phyloP scores from a whole-genome alignment of 306 rosid species.

The Cucumis melo region DNA sequence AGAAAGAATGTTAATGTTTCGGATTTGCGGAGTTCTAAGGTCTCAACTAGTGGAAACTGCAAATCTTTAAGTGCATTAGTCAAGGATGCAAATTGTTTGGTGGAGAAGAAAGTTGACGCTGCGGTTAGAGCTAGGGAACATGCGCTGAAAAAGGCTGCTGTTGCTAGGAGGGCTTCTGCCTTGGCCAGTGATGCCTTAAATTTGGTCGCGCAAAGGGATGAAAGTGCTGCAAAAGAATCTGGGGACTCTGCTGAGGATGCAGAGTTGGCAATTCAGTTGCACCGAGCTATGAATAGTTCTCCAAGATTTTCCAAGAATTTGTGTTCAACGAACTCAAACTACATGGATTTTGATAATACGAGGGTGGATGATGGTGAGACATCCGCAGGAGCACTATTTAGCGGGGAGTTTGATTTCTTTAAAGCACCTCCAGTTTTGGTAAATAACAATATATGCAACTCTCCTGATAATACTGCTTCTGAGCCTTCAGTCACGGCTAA shows the following conservation, averaged over 20 bases:
- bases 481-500: slow-evolving; percentile 2
- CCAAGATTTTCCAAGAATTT: slow-evolving; percentile 23
- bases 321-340: slow-evolving; percentile 22
- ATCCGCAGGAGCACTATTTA: slow-evolving; percentile 6
- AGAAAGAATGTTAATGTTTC: slow-evolving; percentile 14
- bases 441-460: not conserved
- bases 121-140: not conserved
- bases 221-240: slow-evolving; percentile 10
- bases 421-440: slow-evolving; percentile 2
- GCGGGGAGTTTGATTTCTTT: slow-evolving; percentile 7
- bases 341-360: slow-evolving; percentile 1
- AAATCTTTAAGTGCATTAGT: slow-evolving; percentile 23
- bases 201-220: slow-evolving; percentile 16
- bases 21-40: slow-evolving; percentile 26
- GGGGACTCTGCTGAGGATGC: slow-evolving; percentile 21
- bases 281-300: slow-evolving; percentile 19
- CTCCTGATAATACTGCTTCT: slow-evolving; percentile 23
- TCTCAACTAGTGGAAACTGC: slow-evolving; percentile 4
- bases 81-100: slow-evolving; percentile 23
- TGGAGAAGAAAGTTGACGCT: slow-evolving; percentile 23
- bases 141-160: slow-evolving; percentile 11
- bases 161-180: slow-evolving; percentile 24
- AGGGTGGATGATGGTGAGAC: not conserved
- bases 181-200: slow-evolving; percentile 26
- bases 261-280: slow-evolving; percentile 24